phyloP scores from a whole-genome alignment of 441 rosid genomes.

The Melastoma candidum region DNA sequence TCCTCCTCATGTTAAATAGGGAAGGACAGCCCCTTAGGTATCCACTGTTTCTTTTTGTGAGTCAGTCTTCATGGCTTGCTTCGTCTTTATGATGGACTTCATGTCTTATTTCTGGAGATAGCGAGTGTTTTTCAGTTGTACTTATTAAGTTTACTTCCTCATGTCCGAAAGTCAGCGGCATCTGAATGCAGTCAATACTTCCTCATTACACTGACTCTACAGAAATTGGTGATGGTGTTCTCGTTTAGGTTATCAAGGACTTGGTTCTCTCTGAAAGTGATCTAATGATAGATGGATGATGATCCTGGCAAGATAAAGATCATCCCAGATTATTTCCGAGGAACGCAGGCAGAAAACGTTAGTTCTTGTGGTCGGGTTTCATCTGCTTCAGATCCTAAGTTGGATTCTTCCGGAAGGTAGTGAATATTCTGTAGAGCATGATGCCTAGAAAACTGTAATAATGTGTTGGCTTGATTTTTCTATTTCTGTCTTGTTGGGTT shows the following conservation, averaged over 20 bases:
- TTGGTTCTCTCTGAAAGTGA: slow-evolving; percentile 9
- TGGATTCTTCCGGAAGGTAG: slow-evolving; percentile 37
- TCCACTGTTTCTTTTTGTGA: too few species aligned
- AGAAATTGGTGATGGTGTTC: neutral
- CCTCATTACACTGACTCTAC: too few species aligned
- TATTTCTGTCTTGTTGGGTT: slow-evolving; percentile 28
- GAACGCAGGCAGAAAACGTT: slow-evolving; percentile 30
- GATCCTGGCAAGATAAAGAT: slow-evolving; percentile 51
- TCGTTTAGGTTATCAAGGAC: slow-evolving; percentile 13
- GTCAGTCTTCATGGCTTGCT: too few species aligned
- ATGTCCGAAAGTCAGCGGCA: too few species aligned
- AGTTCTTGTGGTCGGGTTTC: slow-evolving; percentile 29
- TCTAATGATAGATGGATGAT: slow-evolving; percentile 59
- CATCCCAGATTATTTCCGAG: slow-evolving; percentile 63
- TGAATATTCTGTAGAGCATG: slow-evolving; percentile 1
- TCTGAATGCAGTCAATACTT: too few species aligned
- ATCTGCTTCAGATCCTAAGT: slow-evolving; percentile 30
- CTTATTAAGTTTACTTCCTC: too few species aligned
- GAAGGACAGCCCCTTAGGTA: too few species aligned
- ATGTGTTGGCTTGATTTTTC: slow-evolving; percentile 4
- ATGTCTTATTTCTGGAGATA: too few species aligned
- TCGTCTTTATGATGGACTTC: too few species aligned
- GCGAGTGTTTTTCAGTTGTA: too few species aligned
- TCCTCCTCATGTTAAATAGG: too few species aligned
- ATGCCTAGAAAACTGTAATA: neutral